phyloP scores from a whole-genome alignment of 1,284 basidiomycete genomes.

The Porodaedalea pini region DNA sequence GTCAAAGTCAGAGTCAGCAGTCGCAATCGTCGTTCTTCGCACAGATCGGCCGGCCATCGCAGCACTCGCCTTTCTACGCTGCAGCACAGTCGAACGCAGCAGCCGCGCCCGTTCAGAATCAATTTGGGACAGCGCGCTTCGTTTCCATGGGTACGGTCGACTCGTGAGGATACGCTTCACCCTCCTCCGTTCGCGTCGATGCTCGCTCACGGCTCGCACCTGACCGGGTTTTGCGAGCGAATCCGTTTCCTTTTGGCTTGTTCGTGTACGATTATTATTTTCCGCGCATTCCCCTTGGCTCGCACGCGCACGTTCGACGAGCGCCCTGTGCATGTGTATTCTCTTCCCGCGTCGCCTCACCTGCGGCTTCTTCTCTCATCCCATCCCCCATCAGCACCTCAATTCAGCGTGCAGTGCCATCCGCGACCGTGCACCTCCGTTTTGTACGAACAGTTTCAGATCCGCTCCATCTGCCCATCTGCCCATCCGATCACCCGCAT shows the following conservation, averaged over 20 bases:
- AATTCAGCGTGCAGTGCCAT: too few relatives aligned
- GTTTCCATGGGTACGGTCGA: background rate
- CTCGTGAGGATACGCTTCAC: slow-evolving; percentile 18
- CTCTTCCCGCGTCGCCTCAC: too few relatives aligned
- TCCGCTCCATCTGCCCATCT: too few relatives aligned
- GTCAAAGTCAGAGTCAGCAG: background rate
- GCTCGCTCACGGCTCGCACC: background rate
- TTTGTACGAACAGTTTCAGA: too few relatives aligned
- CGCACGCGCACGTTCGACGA: too few relatives aligned
- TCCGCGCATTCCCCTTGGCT: background rate
- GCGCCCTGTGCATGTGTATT: too few relatives aligned
- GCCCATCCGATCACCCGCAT: too few relatives aligned
- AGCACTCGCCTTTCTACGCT: slow-evolving; percentile 44
- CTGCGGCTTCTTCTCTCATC: too few relatives aligned
- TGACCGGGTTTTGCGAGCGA: background rate
- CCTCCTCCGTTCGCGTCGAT: slow-evolving; percentile 21
- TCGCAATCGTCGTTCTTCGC: slow-evolving; percentile 35
- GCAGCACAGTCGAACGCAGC: slow-evolving; percentile 9
- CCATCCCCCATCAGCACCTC: too few relatives aligned
- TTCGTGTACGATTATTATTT: background rate
- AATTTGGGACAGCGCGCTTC: background rate
- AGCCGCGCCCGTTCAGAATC: background rate
- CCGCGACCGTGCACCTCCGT: too few relatives aligned
- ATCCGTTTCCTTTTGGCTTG: background rate
- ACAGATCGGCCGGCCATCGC: slow-evolving; percentile 38